Conservation (phyloP, 495 filamentous ascomycete species). For the Penicillium manginii region DNA sequence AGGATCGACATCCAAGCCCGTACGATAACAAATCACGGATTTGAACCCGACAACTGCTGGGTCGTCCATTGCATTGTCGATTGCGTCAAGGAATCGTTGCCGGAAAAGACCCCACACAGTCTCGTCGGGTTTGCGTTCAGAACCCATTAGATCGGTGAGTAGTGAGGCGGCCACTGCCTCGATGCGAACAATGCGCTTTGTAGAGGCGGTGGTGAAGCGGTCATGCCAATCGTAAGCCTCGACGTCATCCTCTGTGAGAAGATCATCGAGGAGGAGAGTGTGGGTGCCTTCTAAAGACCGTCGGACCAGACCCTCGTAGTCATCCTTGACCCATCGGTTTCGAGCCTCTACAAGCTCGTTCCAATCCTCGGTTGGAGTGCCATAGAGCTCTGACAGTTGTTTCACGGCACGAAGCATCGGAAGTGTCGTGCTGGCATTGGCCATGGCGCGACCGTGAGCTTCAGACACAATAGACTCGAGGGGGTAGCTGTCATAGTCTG, state of each 20-base stretch:
- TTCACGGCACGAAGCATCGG: slow-evolving; percentile 71
- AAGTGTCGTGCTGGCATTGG: slow-evolving; percentile 61
- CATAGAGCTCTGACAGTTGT: slow-evolving; percentile 67
- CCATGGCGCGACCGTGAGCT: slow-evolving; percentile 69
- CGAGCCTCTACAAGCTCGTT: slow-evolving; percentile 65
- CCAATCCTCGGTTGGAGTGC: slow-evolving; percentile 59
- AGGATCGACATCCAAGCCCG: slow-evolving; percentile 60
- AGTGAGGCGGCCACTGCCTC: slow-evolving; percentile 74
- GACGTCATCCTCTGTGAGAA: slow-evolving; percentile 61
- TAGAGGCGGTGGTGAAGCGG: slow-evolving; percentile 60
- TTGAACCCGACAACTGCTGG: slow-evolving; percentile 82
- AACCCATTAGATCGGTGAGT: slow-evolving; percentile 49
- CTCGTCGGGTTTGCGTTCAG: slow-evolving; percentile 25
- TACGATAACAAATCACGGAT: slow-evolving; percentile 82
- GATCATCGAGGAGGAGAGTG: slow-evolving; percentile 78
- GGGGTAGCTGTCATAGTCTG: slow-evolving; percentile 43
- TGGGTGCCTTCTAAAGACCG: slow-evolving; percentile 77
- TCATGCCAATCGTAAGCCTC: slow-evolving; percentile 72
- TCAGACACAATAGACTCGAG: slow-evolving; percentile 71
- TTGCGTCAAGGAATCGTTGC: slow-evolving; percentile 47
- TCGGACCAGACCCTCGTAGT: slow-evolving; percentile 61
- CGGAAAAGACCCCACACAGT: slow-evolving; percentile 45
- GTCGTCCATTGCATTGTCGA: slow-evolving; percentile 60
- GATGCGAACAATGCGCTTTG: slow-evolving; percentile 82
- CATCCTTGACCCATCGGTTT: slow-evolving; percentile 54